Percentiles rank a stretch among this genome's conserved stretches.
These are phyloP conservation scores for Backusella luteola DNA, from an alignment of 192 early-diverging fungal species.

Conservation along the genomic window DNA sequence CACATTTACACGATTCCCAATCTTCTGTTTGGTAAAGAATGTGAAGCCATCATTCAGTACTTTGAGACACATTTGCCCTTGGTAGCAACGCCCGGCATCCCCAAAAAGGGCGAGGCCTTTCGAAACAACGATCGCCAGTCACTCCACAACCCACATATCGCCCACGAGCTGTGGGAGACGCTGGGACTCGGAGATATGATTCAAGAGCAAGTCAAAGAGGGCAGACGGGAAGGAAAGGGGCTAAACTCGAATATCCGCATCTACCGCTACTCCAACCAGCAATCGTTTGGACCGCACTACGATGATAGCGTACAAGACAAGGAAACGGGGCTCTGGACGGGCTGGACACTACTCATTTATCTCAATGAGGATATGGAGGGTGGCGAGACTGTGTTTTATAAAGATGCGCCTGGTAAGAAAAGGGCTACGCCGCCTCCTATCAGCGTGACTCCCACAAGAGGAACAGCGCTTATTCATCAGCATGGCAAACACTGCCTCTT, in stretches of 20 bases:
- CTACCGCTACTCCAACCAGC: slow-evolving; percentile 40
- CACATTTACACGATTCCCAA: slow-evolving; percentile 38
- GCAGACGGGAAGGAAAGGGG: slow-evolving; percentile 9
- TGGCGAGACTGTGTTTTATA: slow-evolving; percentile 49
- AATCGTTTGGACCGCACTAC: slow-evolving; percentile 43
- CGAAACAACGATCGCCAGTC: slow-evolving; percentile 44
- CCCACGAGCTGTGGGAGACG: slow-evolving; percentile 27
- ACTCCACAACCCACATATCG: slow-evolving; percentile 23
- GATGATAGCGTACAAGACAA: slow-evolving; percentile 40
- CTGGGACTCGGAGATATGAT: slow-evolving; percentile 9
- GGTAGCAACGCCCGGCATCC: slow-evolving; percentile 11
- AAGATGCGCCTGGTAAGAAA: slow-evolving; percentile 16
- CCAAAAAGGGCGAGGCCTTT: slow-evolving; percentile 42
- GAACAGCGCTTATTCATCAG: slow-evolving; percentile 40
- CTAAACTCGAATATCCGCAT: slow-evolving; percentile 44
- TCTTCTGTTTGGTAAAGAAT: slow-evolving; percentile 41
- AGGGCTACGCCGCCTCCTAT: slow-evolving; percentile 19
- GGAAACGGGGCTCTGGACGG: slow-evolving; percentile 31
- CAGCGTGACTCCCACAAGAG: slow-evolving; percentile 29
- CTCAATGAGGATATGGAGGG: slow-evolving; percentile 36
- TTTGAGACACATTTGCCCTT: slow-evolving; percentile 33
- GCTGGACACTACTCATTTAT: slow-evolving; percentile 48
- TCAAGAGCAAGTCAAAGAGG: not conserved
- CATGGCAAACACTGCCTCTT: slow-evolving; percentile 42
- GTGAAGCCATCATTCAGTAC: slow-evolving; percentile 31